Evolutionary conservation across 768 basidiomycete species (phyloP), one percentile per base, ranked within the genome.

Genomic region (Lyophyllum semitale): DNA sequence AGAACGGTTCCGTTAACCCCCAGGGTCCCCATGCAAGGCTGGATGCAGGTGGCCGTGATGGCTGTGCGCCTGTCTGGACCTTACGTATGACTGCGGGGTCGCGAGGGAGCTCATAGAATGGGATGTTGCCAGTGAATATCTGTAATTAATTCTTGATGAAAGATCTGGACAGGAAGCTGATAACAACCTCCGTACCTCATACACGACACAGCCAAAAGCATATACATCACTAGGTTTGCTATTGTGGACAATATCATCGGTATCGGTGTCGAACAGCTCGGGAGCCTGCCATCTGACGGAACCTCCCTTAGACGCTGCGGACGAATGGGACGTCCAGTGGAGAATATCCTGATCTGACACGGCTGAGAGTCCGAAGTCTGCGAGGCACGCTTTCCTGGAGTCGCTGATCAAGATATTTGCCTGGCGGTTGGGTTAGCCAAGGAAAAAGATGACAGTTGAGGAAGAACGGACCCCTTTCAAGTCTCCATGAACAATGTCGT

Each of bases 401-500:
- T 45, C n/a, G 37, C 59, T 48, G 17, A 69, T 53, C 2, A 71
- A 55, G 23, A 70, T 60, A 33, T 68, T 70, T 8, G 58, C 58
- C 66, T 70, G 25, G 4, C 7, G n/a, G 4, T 13, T 2, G 6
- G 17, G 18, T 41, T 37, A 4, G 17, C 13, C 7, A n/a, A n/a
- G 5, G 17, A 13, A 18, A 8, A 9, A 8, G 6, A 11, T 17
- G 29, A 25, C 15, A 33, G 2, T 3, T 35, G 25, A 20, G 7
- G 9, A 32, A 12, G 17, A 42, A 63, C 65, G 41, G 46, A 77
- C 78, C 22, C 74, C 77, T 55, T 76, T 77, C 18, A 81, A 66
- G 46, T 80, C 78, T 0, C 78, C 78, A 48, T 78, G 80, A 17
- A 79, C 66, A 25, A 80, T 68, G 6, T 66, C 61, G 40, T 64